A percentile compares a stretch with the other conserved stretches of the same genome.
Evolutionary conservation across 2,329 filamentous ascomycete species (phyloP).

Genomic region (Ambrosiella xylebori): DNA sequence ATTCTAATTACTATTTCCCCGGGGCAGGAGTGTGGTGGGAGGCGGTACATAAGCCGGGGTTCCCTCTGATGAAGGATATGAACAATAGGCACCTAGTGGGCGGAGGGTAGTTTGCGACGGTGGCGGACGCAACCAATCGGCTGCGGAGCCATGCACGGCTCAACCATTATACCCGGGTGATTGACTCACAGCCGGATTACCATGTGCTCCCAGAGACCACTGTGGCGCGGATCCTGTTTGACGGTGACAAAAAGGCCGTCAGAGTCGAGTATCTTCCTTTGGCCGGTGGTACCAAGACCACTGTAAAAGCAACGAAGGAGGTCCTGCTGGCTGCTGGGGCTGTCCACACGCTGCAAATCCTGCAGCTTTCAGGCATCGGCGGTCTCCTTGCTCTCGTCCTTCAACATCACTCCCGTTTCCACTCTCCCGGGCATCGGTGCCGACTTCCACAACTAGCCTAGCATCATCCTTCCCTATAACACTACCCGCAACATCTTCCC

Average conservation of each 20-base stretch:
- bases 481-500: slow-evolving; percentile 18
- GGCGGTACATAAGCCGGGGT: slow-evolving; percentile 35
- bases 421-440: slow-evolving; percentile 32
- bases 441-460: slow-evolving; percentile 27
- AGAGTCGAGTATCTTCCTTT: slow-evolving; percentile 41
- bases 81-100: slow-evolving; percentile 16
- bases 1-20: slow-evolving; percentile 11
- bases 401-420: slow-evolving; percentile 25
- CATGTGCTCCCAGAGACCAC: slow-evolving; percentile 40
- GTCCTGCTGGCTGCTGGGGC: slow-evolving; percentile 26
- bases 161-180: slow-evolving; percentile 18
- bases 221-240: slow-evolving; percentile 37
- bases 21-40: slow-evolving; percentile 28
- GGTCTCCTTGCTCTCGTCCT: slow-evolving; percentile 19
- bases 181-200: slow-evolving; percentile 33
- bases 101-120: slow-evolving; percentile 19
- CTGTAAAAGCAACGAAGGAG: slow-evolving; percentile 19
- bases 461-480: slow-evolving; percentile 16
- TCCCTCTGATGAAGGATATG: slow-evolving; percentile 28
- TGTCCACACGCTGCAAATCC: slow-evolving; percentile 26
- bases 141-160: slow-evolving; percentile 18
- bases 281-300: slow-evolving; percentile 4
- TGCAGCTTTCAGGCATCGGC: slow-evolving; percentile 35
- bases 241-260: slow-evolving; percentile 32
- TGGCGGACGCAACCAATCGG: slow-evolving; percentile 18